Evolutionary conservation across 352 stramenopile species (phyloP).

Genomic region (Phytophthora europaea): DNA sequence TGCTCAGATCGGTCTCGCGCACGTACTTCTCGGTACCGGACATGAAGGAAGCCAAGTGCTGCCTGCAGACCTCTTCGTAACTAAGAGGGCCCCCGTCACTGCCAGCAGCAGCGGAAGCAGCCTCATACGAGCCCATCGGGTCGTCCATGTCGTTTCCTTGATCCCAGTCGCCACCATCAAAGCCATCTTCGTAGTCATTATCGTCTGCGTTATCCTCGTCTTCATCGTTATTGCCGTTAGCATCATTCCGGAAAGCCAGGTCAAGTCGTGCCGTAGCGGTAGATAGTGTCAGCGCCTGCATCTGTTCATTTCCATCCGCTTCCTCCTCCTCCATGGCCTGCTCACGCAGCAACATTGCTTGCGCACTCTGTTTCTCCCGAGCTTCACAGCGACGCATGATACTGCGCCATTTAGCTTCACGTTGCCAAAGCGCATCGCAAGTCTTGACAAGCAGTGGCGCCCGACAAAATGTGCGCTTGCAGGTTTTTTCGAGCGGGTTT

Average conservation of each 20-base stretch:
- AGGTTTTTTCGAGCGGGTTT: conserved; percentile 64
- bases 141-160: conserved; percentile 36
- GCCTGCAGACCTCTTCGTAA: conserved; percentile 81
- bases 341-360: conserved; percentile 77
- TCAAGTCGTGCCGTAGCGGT: conserved; percentile 49
- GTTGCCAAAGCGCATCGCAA: conserved; percentile 65
- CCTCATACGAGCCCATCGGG: conserved; percentile 30
- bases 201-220: conserved; percentile 51
- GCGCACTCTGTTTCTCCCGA: conserved; percentile 63
- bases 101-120: conserved; percentile 2
- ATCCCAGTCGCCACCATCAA: conserved; percentile 45
- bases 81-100: conserved; percentile 43
- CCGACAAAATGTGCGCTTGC: conserved; percentile 72
- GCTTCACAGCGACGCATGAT: conserved; percentile 59
- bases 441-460: conserved; percentile 59
- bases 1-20: conserved; percentile 71
- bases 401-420: conserved; percentile 76
- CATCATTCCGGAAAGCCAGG: conserved; percentile 46
- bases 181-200: conserved; percentile 38
- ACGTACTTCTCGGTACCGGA: conserved; percentile 85
- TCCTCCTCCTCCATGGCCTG: conserved; percentile 77
- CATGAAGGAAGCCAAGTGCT: conserved; percentile 86
- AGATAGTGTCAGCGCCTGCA: conserved; percentile 54
- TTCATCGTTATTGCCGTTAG: conserved; percentile 38
- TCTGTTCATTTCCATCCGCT: conserved; percentile 37